These are phyloP conservation scores for Penicillium sp. DNA, from an alignment of 2,329 filamentous ascomycete species.

Conservation along the genomic window DNA sequence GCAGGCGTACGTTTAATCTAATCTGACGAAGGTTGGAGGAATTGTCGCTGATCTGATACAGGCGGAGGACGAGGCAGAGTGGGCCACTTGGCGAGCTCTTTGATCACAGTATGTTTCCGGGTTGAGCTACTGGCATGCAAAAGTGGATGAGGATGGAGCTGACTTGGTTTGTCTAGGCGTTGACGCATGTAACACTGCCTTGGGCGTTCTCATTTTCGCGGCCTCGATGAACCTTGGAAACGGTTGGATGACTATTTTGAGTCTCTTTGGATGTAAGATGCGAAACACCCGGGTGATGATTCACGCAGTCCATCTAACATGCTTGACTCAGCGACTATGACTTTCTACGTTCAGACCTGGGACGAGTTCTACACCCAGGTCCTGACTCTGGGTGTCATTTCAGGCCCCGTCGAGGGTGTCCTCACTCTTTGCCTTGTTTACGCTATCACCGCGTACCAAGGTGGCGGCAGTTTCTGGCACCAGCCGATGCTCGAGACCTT, in stretches of 20 bases:
- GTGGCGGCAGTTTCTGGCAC: slow-evolving; percentile 92
- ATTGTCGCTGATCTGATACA: slow-evolving; percentile 39
- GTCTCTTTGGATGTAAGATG: slow-evolving; percentile 75
- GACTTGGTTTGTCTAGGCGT: slow-evolving; percentile 57
- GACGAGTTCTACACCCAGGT: slow-evolving; percentile 99
- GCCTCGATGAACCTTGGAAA: slow-evolving; percentile 92
- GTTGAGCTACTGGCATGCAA: neutral
- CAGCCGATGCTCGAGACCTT: slow-evolving; percentile 74
- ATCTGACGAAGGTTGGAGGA: neutral
- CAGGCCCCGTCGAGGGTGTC: slow-evolving; percentile 93
- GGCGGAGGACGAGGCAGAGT: slow-evolving; percentile 85
- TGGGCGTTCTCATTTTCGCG: slow-evolving; percentile 90
- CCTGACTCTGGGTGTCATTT: slow-evolving; percentile 86
- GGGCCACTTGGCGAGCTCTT: slow-evolving; percentile 95
- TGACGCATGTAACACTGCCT: slow-evolving; percentile 92
- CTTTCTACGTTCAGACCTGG: slow-evolving; percentile 99
- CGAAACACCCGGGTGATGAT: neutral
- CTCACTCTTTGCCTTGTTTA: slow-evolving; percentile 82
- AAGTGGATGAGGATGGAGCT: neutral
- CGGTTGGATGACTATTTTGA: slow-evolving; percentile 83
- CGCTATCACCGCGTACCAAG: slow-evolving; percentile 78
- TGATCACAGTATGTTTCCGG: slow-evolving; percentile 70
- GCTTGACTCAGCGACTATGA: slow-evolving; percentile 67
- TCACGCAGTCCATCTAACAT: slow-evolving; percentile 12
- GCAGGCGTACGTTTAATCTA: slow-evolving; percentile 70